These are phyloP conservation scores for Serendipita sp. DNA, from an alignment of 768 basidiomycete genomes.

Conservation along the genomic window DNA sequence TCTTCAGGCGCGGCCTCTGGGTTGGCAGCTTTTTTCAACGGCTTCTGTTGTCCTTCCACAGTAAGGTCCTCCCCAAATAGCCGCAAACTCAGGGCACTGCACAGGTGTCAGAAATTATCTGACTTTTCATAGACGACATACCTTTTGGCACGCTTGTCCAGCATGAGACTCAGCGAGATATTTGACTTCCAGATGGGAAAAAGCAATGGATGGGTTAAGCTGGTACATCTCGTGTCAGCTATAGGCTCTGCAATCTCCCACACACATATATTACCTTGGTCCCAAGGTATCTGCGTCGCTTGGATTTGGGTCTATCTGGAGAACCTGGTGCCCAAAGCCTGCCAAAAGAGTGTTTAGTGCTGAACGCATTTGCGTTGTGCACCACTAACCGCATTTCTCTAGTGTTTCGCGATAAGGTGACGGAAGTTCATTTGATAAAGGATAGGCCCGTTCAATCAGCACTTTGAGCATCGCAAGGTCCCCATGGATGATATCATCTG, in stretches of 20 bases:
- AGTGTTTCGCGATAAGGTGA: slow-evolving; percentile 42
- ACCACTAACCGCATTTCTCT: slow-evolving; percentile 34
- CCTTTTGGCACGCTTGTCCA: slow-evolving; percentile 96
- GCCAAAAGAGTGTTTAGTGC: background rate
- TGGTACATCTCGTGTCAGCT: slow-evolving; percentile 17
- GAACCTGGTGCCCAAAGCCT: slow-evolving; percentile 60
- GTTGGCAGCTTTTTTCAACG: background rate
- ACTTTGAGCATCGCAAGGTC: slow-evolving; percentile 40
- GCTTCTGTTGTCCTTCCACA: background rate
- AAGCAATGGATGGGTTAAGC: slow-evolving; percentile 62
- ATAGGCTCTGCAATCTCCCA: slow-evolving; percentile 3
- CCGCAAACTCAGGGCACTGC: slow-evolving; percentile 72
- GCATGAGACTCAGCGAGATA: slow-evolving; percentile 75
- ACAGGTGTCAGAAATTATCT: background rate
- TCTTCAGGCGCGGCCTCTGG: slow-evolving; percentile 9
- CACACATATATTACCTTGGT: background rate
- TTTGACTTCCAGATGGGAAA: slow-evolving; percentile 95
- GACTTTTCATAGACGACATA: slow-evolving; percentile 18
- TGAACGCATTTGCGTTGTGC: background rate
- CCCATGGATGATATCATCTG: slow-evolving; percentile 40
- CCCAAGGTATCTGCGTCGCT: background rate
- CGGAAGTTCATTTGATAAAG: slow-evolving; percentile 46
- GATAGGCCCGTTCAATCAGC: slow-evolving; percentile 69
- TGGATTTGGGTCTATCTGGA: slow-evolving; percentile 33
- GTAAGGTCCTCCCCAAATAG: slow-evolving; percentile 73